Evolutionary conservation across 2,329 filamentous ascomycete species (phyloP).

Genomic region (Aspergillus sp.): DNA sequence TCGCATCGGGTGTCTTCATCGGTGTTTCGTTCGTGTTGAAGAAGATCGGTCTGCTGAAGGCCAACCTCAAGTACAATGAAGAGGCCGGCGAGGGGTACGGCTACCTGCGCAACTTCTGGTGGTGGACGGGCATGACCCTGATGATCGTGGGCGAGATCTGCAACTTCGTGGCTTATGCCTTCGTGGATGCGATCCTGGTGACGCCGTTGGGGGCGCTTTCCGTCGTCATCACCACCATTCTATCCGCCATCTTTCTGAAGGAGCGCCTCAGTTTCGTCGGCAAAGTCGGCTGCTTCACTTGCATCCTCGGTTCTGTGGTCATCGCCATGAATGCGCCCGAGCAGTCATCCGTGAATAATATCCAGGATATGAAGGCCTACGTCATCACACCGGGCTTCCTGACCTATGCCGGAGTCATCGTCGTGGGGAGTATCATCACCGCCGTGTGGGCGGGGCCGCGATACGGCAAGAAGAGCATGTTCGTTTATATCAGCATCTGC

Average conservation of each 20-base stretch:
- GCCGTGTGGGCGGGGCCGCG: conserved; percentile 80
- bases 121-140: conserved; percentile 93
- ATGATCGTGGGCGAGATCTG: conserved; percentile 97
- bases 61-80: conserved; percentile 95
- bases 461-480: conserved; percentile 95
- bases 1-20: conserved; percentile 88
- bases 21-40: conserved; percentile 94
- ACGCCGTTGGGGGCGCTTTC: conserved; percentile 88
- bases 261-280: conserved; percentile 93
- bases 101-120: conserved; percentile 91
- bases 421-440: conserved; percentile 69
- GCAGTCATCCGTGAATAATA: conserved; percentile 79
- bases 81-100: conserved; percentile 95
- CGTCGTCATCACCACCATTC: conserved; percentile 85
- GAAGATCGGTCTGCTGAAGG: conserved; percentile 85
- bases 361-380: conserved; percentile 88
- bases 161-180: conserved; percentile 96
- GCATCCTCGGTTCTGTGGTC: conserved; percentile 87
- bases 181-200: conserved; percentile 93
- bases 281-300: conserved; percentile 93
- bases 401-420: conserved; percentile 76
- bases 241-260: conserved; percentile 94
- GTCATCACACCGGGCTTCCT: conserved; percentile 86
- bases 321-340: conserved; percentile 92
- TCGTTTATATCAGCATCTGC: conserved; percentile 96